Percentiles rank a stretch among this genome's conserved stretches.
Evolutionary conservation across 2,329 filamentous ascomycete species (phyloP).

Genomic region (Hansfordia pulvinata): DNA sequence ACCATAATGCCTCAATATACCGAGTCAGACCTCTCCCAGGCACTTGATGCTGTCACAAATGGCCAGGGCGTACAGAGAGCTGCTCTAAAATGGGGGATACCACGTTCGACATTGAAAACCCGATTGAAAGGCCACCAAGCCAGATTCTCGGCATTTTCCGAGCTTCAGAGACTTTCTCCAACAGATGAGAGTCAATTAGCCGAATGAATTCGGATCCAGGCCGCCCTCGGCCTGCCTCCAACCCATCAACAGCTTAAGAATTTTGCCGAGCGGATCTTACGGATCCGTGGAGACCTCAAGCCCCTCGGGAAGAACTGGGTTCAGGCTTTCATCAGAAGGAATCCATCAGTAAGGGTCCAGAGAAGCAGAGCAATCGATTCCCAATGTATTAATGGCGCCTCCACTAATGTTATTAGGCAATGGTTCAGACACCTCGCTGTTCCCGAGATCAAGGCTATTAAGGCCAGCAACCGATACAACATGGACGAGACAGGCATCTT

Average conservation of each 20-base stretch:
- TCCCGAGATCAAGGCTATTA: constrained; percentile 1
- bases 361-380: constrained; percentile 1
- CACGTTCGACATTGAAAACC: too few relatives aligned
- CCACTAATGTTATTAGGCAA: constrained; percentile 1
- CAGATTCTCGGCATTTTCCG: background rate
- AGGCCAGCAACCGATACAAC: constrained; percentile 1
- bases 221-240: background rate
- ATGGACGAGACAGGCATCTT: constrained; percentile 6
- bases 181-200: background rate
- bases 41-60: too few relatives aligned
- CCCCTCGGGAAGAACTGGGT: constrained; percentile 2
- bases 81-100: too few relatives aligned
- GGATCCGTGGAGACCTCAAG: background rate
- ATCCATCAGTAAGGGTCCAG: constrained; percentile 1
- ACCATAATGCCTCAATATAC: background rate
- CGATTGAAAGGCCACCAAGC: too few relatives aligned
- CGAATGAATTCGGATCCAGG: background rate
- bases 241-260: background rate
- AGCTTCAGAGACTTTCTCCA: background rate
- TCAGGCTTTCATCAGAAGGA: constrained; percentile 1
- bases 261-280: too few relatives aligned
- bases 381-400: constrained; percentile 1
- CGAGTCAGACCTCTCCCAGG: background rate
- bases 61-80: background rate
- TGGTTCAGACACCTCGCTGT: constrained; percentile 1